phyloP scores from a whole-genome alignment of 2,329 filamentous ascomycete genomes.

The Aspergillus arachidicola region DNA sequence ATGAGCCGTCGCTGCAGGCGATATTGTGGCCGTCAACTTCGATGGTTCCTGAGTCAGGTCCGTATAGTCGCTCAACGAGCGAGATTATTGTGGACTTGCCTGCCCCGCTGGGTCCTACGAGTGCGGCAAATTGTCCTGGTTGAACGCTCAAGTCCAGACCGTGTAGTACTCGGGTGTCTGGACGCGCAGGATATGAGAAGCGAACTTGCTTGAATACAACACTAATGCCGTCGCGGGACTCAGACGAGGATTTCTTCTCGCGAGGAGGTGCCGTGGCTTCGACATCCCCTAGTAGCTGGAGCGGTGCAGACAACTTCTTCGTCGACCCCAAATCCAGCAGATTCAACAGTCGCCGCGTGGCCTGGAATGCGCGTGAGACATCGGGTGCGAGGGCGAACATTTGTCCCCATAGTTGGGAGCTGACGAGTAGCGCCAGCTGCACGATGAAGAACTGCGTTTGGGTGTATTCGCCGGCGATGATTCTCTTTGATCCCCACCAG shows the following conservation, averaged over 20 bases:
- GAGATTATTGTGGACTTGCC: conserved; percentile 69
- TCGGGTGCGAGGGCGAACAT: conserved; percentile 76
- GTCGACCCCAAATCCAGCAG: conserved; percentile 43
- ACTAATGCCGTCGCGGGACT: neutral
- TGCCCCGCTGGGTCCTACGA: conserved; percentile 69
- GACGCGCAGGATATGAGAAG: conserved; percentile 68
- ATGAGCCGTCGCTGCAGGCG: conserved; percentile 38
- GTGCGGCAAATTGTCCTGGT: conserved; percentile 46
- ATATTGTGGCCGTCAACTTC: conserved; percentile 56
- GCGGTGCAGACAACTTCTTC: conserved; percentile 18
- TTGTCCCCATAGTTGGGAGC: conserved; percentile 72
- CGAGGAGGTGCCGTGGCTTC: neutral
- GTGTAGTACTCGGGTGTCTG: conserved; percentile 60
- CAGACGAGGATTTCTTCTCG: neutral
- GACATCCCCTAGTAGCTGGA: neutral
- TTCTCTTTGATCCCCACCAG: conserved; percentile 76
- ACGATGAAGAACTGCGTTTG: conserved; percentile 74
- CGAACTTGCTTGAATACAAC: conserved; percentile 16
- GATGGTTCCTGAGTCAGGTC: conserved; percentile 52
- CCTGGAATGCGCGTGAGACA: conserved; percentile 62
- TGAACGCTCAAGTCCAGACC: conserved; percentile 58
- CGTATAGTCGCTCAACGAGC: conserved; percentile 58
- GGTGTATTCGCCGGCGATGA: conserved; percentile 66
- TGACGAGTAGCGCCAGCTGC: conserved; percentile 70
- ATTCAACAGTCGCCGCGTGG: conserved; percentile 61